A percentile compares a stretch with the other conserved stretches of the same genome.
These are phyloP conservation scores for Ogataea philodendri DNA, from an alignment of 805 yeast species.

Conservation along the genomic window DNA sequence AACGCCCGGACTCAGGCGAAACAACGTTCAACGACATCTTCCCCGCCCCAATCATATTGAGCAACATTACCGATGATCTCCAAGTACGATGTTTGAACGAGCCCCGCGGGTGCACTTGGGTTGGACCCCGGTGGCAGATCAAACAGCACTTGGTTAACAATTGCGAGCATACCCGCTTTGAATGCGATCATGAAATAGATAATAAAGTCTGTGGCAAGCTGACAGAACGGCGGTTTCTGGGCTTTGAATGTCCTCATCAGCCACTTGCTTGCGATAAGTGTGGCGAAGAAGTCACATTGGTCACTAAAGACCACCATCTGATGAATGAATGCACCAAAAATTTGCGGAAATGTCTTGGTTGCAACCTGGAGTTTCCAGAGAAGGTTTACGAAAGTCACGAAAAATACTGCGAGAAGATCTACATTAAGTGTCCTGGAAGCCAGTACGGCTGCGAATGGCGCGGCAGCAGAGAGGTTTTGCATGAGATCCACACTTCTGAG, in stretches of 20 bases:
- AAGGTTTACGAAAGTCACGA: slow-evolving; percentile 41
- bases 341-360: slow-evolving; percentile 37
- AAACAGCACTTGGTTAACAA: slow-evolving; percentile 45
- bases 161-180: slow-evolving; percentile 39
- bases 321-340: slow-evolving; percentile 40
- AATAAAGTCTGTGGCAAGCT: slow-evolving; percentile 20
- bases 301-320: slow-evolving; percentile 37
- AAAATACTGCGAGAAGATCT: slow-evolving; percentile 40
- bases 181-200: slow-evolving; percentile 31
- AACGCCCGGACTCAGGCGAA: slow-evolving; percentile 6
- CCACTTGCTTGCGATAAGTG: slow-evolving; percentile 40
- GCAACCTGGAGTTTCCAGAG: slow-evolving; percentile 42
- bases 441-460: slow-evolving; percentile 52
- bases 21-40: slow-evolving; percentile 30
- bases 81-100: slow-evolving; percentile 53
- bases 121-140: slow-evolving; percentile 58
- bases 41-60: slow-evolving; percentile 56
- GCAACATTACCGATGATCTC: slow-evolving; percentile 61
- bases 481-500: slow-evolving; percentile 29
- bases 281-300: slow-evolving; percentile 27
- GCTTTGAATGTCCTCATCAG: slow-evolving; percentile 40
- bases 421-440: slow-evolving; percentile 45
- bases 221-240: slow-evolving; percentile 22
- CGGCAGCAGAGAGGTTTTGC: slow-evolving; percentile 33
- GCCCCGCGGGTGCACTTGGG: slow-evolving; percentile 55